Percentiles rank a stretch among this genome's conserved stretches.
Evolutionary conservation across 495 filamentous ascomycete species (phyloP).

Genomic region (Durotheca rogersii): DNA sequence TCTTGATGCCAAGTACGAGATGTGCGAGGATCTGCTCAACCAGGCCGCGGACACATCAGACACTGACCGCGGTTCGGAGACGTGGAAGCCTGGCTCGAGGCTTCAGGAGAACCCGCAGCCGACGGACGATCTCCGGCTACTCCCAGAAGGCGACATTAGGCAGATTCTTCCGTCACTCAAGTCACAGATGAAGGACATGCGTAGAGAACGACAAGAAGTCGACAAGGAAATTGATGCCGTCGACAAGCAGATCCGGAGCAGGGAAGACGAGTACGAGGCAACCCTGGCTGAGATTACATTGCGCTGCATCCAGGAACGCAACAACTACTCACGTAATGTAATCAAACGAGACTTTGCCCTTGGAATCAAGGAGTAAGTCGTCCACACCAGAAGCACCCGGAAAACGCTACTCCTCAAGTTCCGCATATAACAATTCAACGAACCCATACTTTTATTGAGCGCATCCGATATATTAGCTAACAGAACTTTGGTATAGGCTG

Average conservation of each 20-base stretch:
- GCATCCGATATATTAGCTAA: background rate
- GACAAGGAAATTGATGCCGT: constrained; percentile 10
- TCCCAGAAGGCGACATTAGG: constrained; percentile 30
- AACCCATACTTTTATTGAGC: too few relatives aligned
- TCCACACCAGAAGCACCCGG: too few relatives aligned
- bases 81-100: constrained; percentile 25
- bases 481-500: constrained; percentile 19
- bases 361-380: constrained; percentile 53
- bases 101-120: constrained; percentile 35
- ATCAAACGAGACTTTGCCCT: constrained; percentile 63
- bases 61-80: constrained; percentile 14
- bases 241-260: constrained; percentile 20
- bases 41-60: constrained; percentile 35
- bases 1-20: constrained; percentile 35
- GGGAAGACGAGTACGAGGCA: constrained; percentile 24
- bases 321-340: constrained; percentile 55
- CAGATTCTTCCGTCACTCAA: constrained; percentile 24
- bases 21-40: constrained; percentile 51
- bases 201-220: constrained; percentile 8
- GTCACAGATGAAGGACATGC: constrained; percentile 33
- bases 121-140: constrained; percentile 2
- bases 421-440: too few relatives aligned
- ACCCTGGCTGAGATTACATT: constrained; percentile 40
- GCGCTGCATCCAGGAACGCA: constrained; percentile 58
- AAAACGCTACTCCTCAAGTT: too few relatives aligned